Evolutionary conservation across 2,329 filamentous ascomycete genomes (phyloP), one percentile per base, ranked within the genome.

Genomic region (Pseudogymnoascus sp.): DNA sequence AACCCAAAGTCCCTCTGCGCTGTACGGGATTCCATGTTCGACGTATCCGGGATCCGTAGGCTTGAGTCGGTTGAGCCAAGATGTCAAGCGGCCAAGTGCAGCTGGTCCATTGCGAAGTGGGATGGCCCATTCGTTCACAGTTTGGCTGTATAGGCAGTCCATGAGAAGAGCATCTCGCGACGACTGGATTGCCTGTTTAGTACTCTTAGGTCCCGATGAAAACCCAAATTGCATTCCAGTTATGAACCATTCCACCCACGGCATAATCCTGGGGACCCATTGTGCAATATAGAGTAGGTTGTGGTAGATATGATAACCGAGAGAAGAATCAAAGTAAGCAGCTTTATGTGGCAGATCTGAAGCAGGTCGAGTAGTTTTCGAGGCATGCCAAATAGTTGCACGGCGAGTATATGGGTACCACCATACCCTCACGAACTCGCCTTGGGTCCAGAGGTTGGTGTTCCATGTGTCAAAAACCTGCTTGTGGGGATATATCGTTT

Each of bases 181-280:
- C 21, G 88, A 85, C 74, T 97, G 89, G 15, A 97, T 84, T 5
- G 88, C 93, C n/a, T 81, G 80, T 40, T 84, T 87, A 60, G 81
- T 79, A 4, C 85, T 88, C 60, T 81, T 80, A 2, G 80, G 81
- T 58, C 85, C 85, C 64, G 90, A 83, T 35, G 79, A 79, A 80
- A 97, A 97, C 59, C 93, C 93, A 73, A 97, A 97, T 74, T 97
- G 92, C 89, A 97, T 91, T 68, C 92, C 92, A 69, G 97, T 97
- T 61, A 97, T 89, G 72, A 97, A 93, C 89, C 92, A 94, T 75
- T 99, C 94, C 35, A 97, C 83, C 84, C 86, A 90, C 0, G 93
- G 94, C 5, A 96, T 79, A 61, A 96, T 82, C 50, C 84, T 81
- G 1, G 94, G 94, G 15, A 92, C 74, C 68, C 85, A 90, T 64